Base-by-base conservation (phyloP, 345 rosid species). In the Alliaria petiolata region DNA sequence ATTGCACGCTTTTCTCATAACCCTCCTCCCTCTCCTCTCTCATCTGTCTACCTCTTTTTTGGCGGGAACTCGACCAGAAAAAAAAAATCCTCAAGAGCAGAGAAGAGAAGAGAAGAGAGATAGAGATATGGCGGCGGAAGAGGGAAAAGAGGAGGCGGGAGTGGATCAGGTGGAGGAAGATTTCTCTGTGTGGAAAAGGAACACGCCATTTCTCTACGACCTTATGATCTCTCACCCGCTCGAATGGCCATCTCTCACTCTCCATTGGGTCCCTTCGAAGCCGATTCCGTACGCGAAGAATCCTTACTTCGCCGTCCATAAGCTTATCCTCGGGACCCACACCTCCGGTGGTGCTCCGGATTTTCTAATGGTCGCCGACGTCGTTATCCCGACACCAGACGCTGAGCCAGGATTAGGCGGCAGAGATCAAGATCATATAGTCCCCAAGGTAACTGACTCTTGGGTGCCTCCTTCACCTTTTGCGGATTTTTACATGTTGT, bases 181-280 rank as follows among this genome's bases (percentile, higher is more conserved):
- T 25, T 90, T 85, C 90, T 25, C 81, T 3, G 82, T 89, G 8
- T 93, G 96, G 97, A 93, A 88, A 66, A 90, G 85, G 83, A 93
- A 88, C 84, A 84, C 92, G 14, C 92, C 92, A 2, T 81, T 90
- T 61, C 87, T 93, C 59, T 90, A 93, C 76, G 98, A 93, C 54
- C 83, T 93, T 53, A 80, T 93, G 45, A 81, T 93, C 20, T 88
- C 93, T 65, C 96, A 88, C 67, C 89, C 96, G 7, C 88, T 90
- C 2, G 98, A 90, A 79, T 88, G 96, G 93, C 97, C 98, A 0
- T 93, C 96, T 30, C 95, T 90, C n/a, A 90, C 96, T 43, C 92
- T 90, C 66, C 89, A 93, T 26, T 93, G 98, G 98, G 82, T 88
- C 6, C 97, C 95, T 0, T 62, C 87, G 0, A 38, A 78, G 1